Conservation (phyloP, 1,284 basidiomycete genomes). For the Agaricales sp. region DNA sequence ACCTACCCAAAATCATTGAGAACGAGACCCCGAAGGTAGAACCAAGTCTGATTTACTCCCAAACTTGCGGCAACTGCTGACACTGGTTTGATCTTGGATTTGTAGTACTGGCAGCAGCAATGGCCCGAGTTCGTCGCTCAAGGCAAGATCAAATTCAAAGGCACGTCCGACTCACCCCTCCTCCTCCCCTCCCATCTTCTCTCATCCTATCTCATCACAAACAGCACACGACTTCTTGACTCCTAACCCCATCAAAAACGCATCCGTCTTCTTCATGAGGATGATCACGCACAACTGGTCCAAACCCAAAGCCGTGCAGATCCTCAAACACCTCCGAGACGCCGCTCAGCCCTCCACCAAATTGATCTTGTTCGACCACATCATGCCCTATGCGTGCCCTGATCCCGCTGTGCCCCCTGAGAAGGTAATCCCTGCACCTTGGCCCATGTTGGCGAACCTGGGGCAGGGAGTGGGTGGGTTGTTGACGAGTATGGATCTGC, state of each 20-base stretch:
- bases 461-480: not conserved
- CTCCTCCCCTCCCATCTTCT: not conserved
- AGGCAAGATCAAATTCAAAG: not conserved
- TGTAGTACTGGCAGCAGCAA: not conserved
- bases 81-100: not conserved
- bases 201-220: not conserved
- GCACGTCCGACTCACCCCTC: not conserved
- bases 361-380: constrained; percentile 8
- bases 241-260: constrained; percentile 14
- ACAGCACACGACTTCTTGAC: constrained; percentile 20
- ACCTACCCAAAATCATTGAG: constrained; percentile 2
- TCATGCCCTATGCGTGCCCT: constrained; percentile 1
- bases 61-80: not conserved
- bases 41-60: not conserved
- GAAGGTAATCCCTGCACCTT: not conserved
- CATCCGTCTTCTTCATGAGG: constrained; percentile 16
- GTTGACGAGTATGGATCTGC: not conserved
- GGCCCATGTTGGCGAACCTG: not conserved
- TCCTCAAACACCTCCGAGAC: constrained; percentile 7
- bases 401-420: not conserved
- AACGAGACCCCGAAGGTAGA: not conserved
- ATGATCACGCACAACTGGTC: constrained; percentile 12
- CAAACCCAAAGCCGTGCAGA: constrained; percentile 2
- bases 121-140: not conserved
- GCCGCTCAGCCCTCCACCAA: constrained; percentile 6